Base-by-base conservation (phyloP, 805 yeast species). In the Wickerhamomyces mucosus region DNA sequence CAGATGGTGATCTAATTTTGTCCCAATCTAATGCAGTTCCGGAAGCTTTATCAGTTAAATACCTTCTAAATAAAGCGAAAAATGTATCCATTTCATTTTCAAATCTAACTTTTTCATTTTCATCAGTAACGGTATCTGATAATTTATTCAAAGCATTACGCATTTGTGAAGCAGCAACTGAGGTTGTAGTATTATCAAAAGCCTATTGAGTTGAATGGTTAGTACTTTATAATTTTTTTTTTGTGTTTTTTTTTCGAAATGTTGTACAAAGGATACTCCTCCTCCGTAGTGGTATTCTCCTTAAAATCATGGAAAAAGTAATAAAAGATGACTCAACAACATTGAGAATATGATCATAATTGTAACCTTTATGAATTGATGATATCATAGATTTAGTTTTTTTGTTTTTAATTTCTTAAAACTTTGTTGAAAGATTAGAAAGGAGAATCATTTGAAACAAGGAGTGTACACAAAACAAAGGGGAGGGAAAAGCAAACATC, bases 81-180 rank as follows among this genome's bases (percentile, higher is more conserved):
- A 89, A 92, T 23, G 86, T 76, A 61, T 92, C 97, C 94, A 89
- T 78, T 60, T 88, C 94, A 46, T 68, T 70, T 59, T 89, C 96
- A 51, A 92, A 86, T 46, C 70, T 70, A 39, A 51, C 53, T 48
- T 68, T 72, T 31, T 51, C 50, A 13, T 63, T 66, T 14, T 45
- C 40, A 45, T 67, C 80, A 15, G 61, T 57, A 34, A 83, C 81
- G n/a, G 86, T 69, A 58, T 89, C 97, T 30, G 88, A 78, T 55
- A 89, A 66, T 58, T 72, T 74, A 71, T 89, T 89, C 60, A 92
- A 72, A 2, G 94, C 89, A 57, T 92, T 89, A 55, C 97, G 78
- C 97, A 89, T 92, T 61, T 85, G 96, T 41, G 94, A 80, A 6
- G 97, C 96, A 18, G 97, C 95, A 40, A 86, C 92, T 41, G 83